These are phyloP conservation scores for Alternaria solani DNA, from an alignment of 2,329 filamentous ascomycete genomes.

Conservation along the genomic window DNA sequence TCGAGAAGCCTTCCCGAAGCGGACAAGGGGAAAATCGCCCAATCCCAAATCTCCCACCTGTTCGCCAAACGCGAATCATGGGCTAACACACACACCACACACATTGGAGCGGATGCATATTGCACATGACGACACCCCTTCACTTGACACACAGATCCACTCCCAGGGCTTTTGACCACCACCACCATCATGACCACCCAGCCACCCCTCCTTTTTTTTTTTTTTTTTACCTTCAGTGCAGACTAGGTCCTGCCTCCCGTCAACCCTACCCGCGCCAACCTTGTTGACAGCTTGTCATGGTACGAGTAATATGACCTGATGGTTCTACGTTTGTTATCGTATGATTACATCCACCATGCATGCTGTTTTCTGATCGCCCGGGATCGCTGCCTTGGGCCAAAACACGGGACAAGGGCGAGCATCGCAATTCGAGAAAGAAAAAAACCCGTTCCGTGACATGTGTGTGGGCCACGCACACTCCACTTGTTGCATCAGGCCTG, in stretches of 20 bases:
- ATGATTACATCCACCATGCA: neutral
- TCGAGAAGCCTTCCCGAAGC: conserved; percentile 35
- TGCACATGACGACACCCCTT: conserved; percentile 22
- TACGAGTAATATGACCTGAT: neutral
- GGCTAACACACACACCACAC: neutral
- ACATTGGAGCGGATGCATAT: neutral
- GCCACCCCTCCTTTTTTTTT: conserved; percentile 2
- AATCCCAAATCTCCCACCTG: conserved; percentile 22
- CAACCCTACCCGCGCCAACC: conserved; percentile 1
- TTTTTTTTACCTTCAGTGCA: neutral
- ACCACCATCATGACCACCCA: neutral
- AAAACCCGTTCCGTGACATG: conserved; percentile 23
- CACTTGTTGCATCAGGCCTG: conserved; percentile 8
- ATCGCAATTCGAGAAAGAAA: neutral
- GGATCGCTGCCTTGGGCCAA: conserved; percentile 29
- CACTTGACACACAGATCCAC: conserved; percentile 22
- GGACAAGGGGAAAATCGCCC: conserved; percentile 1
- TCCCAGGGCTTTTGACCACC: neutral
- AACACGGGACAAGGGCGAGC: conserved; percentile 15
- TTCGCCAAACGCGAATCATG: conserved; percentile 34
- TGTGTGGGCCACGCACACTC: conserved; percentile 19
- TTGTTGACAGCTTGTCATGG: neutral
- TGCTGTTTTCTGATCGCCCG: conserved; percentile 28
- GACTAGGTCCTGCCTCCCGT: conserved; percentile 2
- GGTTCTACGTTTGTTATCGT: neutral